These are phyloP conservation scores for Barnettozyma sucrosica DNA, from an alignment of 805 yeast species.

Conservation along the genomic window DNA sequence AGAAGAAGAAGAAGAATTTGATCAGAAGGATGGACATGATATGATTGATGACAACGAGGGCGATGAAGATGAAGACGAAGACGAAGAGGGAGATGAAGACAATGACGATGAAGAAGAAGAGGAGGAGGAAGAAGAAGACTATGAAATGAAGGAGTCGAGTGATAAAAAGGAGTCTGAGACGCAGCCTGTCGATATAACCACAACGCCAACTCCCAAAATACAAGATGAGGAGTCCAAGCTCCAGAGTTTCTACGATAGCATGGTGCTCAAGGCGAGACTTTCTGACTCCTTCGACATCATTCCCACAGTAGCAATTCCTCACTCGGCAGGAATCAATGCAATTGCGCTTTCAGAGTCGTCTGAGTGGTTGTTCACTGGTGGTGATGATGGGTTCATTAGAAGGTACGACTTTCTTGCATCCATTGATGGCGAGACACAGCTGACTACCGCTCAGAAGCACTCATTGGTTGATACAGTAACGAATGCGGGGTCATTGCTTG, in stretches of 20 bases:
- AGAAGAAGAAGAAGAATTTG: constrained; percentile 7
- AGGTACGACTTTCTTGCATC: constrained; percentile 84
- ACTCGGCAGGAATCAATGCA: constrained; percentile 71
- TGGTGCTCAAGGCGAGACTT: constrained; percentile 38
- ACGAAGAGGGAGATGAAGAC: constrained; percentile 25
- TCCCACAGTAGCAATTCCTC: constrained; percentile 87
- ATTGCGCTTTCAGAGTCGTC: constrained; percentile 74
- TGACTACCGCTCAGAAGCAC: constrained; percentile 89
- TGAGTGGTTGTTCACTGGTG: constrained; percentile 88
- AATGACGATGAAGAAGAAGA: constrained; percentile 26
- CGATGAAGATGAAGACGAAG: constrained; percentile 18
- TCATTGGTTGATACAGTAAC: constrained; percentile 79
- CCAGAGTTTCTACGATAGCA: constrained; percentile 26
- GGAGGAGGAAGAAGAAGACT: constrained; percentile 26
- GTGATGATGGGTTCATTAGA: constrained; percentile 90
- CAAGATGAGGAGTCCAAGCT: constrained; percentile 12
- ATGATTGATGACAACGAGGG: constrained; percentile 21
- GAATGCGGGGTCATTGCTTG: constrained; percentile 73
- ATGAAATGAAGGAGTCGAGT: constrained; percentile 17
- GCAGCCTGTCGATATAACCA: constrained; percentile 3
- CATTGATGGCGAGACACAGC: constrained; percentile 77
- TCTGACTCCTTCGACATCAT: constrained; percentile 62
- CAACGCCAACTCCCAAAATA: background rate
- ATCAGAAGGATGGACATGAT: constrained; percentile 13
- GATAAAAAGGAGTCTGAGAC: constrained; percentile 12